phyloP scores from a whole-genome alignment of 257 asterid species.

The Nicotiana otophora region DNA sequence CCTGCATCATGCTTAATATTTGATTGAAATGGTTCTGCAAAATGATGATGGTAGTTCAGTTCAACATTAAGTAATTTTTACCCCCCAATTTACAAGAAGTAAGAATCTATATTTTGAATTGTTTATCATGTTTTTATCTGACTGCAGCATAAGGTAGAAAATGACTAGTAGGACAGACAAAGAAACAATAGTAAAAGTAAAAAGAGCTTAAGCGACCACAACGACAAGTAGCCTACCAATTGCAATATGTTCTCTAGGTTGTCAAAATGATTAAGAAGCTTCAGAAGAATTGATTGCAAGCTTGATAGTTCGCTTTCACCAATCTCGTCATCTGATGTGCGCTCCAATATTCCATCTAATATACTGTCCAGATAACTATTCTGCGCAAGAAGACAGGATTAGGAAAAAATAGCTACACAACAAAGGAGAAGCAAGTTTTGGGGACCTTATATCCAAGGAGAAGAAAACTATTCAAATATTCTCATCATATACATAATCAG shows the following conservation, averaged over 20 bases:
- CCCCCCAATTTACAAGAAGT: background rate
- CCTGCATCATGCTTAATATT: conserved; percentile 66
- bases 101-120: background rate
- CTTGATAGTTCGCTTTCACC: conserved; percentile 50
- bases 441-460: background rate
- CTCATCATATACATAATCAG: conserved; percentile 9
- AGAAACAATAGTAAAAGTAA: conserved; percentile 5
- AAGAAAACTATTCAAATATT: conserved; percentile 14
- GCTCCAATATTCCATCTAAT: conserved; percentile 61
- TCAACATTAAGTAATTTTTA: background rate
- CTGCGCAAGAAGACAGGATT: conserved; percentile 35
- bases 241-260: conserved; percentile 45
- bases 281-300: conserved; percentile 64
- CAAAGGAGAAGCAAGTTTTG: background rate
- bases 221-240: conserved; percentile 43
- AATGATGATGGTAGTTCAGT: conserved; percentile 8
- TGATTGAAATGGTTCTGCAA: conserved; percentile 79
- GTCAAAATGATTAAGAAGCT: conserved; percentile 51
- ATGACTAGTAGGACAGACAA: conserved; percentile 13
- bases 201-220: conserved; percentile 10
- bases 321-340: conserved; percentile 33
- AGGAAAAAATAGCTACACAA: conserved; percentile 8
- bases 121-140: background rate
- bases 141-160: conserved; percentile 1
- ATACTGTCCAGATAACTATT: conserved; percentile 36